A percentile compares a stretch with the other conserved stretches of the same genome.
phyloP scores from a whole-genome alignment of 2,329 filamentous ascomycete species.

The Talaromyces amestolkiae region DNA sequence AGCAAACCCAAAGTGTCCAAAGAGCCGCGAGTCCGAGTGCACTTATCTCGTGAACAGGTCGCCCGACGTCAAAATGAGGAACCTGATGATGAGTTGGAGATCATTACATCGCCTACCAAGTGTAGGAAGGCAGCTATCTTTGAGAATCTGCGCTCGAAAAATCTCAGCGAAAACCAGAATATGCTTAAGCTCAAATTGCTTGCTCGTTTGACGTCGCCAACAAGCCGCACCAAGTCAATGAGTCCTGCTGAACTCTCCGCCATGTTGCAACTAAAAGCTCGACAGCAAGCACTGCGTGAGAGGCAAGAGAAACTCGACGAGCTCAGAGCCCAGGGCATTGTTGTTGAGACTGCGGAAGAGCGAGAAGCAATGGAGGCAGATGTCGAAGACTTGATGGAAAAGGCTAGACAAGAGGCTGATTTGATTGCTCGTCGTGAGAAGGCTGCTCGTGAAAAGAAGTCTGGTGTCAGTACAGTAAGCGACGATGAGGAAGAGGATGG shows the following conservation, averaged over 20 bases:
- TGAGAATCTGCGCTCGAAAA: conserved; percentile 63
- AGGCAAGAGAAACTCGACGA: conserved; percentile 73
- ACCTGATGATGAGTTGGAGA: conserved; percentile 60
- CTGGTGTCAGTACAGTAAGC: conserved; percentile 46
- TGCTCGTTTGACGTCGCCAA: conserved; percentile 66
- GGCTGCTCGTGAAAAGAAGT: conserved; percentile 64
- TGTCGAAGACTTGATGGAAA: conserved; percentile 84
- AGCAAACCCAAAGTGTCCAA: conserved; percentile 22
- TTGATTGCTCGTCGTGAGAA: conserved; percentile 76
- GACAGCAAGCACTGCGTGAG: conserved; percentile 75
- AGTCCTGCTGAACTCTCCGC: conserved; percentile 67
- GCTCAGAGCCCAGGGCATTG: conserved; percentile 74
- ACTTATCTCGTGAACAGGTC: conserved; percentile 39
- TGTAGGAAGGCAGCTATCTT: conserved; percentile 60
- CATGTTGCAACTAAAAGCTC: conserved; percentile 67
- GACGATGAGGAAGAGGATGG: conserved; percentile 50
- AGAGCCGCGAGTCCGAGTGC: conserved; percentile 40
- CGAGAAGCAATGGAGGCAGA: conserved; percentile 76
- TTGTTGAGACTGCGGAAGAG: conserved; percentile 82
- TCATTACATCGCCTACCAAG: conserved; percentile 50
- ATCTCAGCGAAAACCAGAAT: conserved; percentile 58
- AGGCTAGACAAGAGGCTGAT: conserved; percentile 75
- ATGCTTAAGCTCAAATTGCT: conserved; percentile 69
- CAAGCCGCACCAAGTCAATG: conserved; percentile 56
- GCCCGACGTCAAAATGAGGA: conserved; percentile 38